Conservation (phyloP, 441 rosid genomes). For the Flueggea neowawraea region DNA sequence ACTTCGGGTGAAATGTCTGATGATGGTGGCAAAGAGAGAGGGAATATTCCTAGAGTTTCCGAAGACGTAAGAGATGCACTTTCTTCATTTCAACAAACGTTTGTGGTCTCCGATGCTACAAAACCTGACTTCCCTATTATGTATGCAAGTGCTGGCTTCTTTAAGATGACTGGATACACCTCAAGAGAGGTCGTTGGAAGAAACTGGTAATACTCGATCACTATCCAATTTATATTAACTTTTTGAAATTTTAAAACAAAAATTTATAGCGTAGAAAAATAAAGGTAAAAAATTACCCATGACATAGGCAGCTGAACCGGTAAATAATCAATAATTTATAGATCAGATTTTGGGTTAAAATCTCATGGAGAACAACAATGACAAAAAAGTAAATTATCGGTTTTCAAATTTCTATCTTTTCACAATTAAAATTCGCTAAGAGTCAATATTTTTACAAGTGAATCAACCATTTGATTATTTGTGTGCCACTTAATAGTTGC, state of each 20-base stretch:
- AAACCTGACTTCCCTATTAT: constrained; percentile 82
- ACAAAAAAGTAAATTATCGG: too few species aligned
- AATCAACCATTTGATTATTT: too few species aligned
- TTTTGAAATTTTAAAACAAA: not conserved
- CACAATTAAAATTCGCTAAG: too few species aligned
- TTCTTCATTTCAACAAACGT: constrained; percentile 89
- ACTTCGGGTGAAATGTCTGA: constrained; percentile 72
- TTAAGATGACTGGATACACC: constrained; percentile 94
- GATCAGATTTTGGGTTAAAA: too few species aligned
- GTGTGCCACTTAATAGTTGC: too few species aligned
- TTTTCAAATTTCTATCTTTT: too few species aligned
- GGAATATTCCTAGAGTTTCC: constrained; percentile 63
- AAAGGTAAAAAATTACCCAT: too few species aligned
- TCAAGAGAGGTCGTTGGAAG: constrained; percentile 91
- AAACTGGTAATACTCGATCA: constrained; percentile 52
- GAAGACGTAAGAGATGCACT: constrained; percentile 80
- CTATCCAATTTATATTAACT: not conserved
- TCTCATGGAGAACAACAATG: too few species aligned
- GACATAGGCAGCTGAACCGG: too few species aligned
- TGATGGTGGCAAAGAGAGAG: constrained; percentile 48
- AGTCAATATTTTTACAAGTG: too few species aligned
- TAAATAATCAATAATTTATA: too few species aligned
- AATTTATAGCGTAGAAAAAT: too few species aligned
- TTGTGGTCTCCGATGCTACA: constrained; percentile 95
- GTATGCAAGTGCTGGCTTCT: constrained; percentile 98